Evolutionary conservation across 352 stramenopile genomes (phyloP).

Genomic region (Phytophthora chlamydospora): DNA sequence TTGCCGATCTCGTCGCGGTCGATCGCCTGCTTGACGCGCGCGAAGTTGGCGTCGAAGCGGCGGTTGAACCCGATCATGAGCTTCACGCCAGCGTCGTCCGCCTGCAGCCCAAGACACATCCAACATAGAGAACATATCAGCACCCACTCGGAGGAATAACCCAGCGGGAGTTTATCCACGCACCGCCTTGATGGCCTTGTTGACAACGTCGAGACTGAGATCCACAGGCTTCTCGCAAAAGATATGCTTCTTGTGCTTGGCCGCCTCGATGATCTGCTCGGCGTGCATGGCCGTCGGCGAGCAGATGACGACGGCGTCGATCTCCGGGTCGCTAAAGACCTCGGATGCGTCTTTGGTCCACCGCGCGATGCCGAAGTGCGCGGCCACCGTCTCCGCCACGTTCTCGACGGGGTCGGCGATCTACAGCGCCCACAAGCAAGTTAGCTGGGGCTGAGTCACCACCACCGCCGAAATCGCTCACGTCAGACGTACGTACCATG

Average conservation of each 20-base stretch:
- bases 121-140: no score
- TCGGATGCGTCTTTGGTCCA: constrained; percentile 82
- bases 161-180: background rate
- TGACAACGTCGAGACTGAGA: constrained; percentile 75
- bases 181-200: constrained; percentile 50
- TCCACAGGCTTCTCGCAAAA: constrained; percentile 97
- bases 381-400: constrained; percentile 28
- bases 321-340: constrained; percentile 91
- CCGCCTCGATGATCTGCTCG: constrained; percentile 94
- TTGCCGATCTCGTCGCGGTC: constrained; percentile 89
- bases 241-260: constrained; percentile 93
- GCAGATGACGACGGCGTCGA: constrained; percentile 97
- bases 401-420: constrained; percentile 48
- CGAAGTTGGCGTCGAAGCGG: constrained; percentile 95
- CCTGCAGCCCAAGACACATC: constrained; percentile 4
- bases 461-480: background rate
- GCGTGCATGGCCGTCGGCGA: constrained; percentile 94
- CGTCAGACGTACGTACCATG: constrained; percentile 27
- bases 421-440: constrained; percentile 11
- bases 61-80: constrained; percentile 95
- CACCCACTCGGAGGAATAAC: no score
- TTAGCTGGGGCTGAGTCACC: constrained; percentile 4
- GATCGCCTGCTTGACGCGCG: constrained; percentile 86
- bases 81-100: constrained; percentile 80
- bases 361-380: constrained; percentile 53